Base-by-base conservation (phyloP, 495 filamentous ascomycete species). In the Hyaloscypha variabilis region DNA sequence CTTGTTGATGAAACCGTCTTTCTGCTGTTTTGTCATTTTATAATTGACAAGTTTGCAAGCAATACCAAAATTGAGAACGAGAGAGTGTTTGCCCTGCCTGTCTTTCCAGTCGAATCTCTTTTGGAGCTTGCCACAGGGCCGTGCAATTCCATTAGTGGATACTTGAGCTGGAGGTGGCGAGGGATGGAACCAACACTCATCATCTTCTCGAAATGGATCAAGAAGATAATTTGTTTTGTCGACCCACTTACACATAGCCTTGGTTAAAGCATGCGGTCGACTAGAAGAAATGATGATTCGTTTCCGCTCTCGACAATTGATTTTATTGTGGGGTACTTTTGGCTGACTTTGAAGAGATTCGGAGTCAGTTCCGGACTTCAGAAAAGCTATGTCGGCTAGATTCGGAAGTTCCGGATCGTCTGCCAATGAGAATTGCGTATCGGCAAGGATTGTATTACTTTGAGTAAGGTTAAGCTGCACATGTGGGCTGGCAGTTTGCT, bases 1-100 rank as follows among this genome's bases (percentile, higher is more conserved):
- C 1, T 73, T 49, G 8, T 73, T 60, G 39, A 78, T 69, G 26
- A 69, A 77, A 5, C 76, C 74, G 24, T 74, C 62, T 53, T 66
- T 73, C 34, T 76, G 73, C n/a, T 68, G 66, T 8, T 69, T 64
- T 6, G 70, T 75, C 53, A 78, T 31, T 1, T 62, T 51, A n/a
- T 61, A 17, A 2, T 67, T 29, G 23, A 74, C 23, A 1, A 75
- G 30, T 58, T 77, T 67, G 23, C 52, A 53, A 13, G 72, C 52
- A n/a, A 74, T 72, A 0, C 69, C 71, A 26, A 58, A 65, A 26
- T 69, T 68, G 57, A 71, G 60, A 49, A 52, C 19, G 30, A 71
- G 31, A 13, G 50, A 64, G 24, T 73, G 62, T 8, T 19, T 30
- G 0, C 58, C 62, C 13, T 8, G 8, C 1, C 2, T 29, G 25